Percentiles rank a stretch among this genome's conserved stretches.
Evolutionary conservation across 1,284 basidiomycete genomes (phyloP).

Genomic region (Fomitopsis pinicola): DNA sequence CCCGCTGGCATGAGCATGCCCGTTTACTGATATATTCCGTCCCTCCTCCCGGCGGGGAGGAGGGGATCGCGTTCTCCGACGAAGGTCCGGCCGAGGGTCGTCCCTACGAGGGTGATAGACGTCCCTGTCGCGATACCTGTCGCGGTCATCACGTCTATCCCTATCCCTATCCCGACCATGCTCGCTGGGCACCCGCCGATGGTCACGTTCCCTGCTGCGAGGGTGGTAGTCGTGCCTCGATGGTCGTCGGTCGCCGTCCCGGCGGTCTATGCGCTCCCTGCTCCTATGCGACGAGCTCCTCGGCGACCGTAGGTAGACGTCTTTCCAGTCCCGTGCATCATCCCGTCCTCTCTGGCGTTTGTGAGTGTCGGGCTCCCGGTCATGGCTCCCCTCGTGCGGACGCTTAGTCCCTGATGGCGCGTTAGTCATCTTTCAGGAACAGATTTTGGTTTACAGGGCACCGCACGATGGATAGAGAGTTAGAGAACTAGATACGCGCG

Average conservation of each 20-base stretch:
- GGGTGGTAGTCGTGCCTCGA: conserved; percentile 27
- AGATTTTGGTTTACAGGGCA: conserved; percentile 69
- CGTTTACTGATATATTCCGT: conserved; percentile 8
- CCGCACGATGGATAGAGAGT: conserved; percentile 64
- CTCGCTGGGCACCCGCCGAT: conserved; percentile 31
- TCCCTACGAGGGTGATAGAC: conserved; percentile 16
- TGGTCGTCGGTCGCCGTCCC: conserved; percentile 28
- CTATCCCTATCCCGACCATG: conserved; percentile 35
- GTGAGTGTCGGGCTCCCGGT: conserved; percentile 32
- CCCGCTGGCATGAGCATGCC: conserved; percentile 11
- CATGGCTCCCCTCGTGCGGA: conserved; percentile 57
- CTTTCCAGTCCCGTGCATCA: conserved; percentile 71
- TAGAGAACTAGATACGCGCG: neutral
- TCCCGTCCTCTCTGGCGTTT: conserved; percentile 56
- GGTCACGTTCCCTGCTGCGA: conserved; percentile 31
- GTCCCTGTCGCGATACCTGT: conserved; percentile 25
- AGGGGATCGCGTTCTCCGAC: conserved; percentile 8
- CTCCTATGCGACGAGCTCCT: conserved; percentile 31
- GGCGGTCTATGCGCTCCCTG: conserved; percentile 27
- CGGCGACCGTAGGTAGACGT: conserved; percentile 55
- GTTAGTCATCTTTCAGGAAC: conserved; percentile 67
- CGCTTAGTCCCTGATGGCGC: conserved; percentile 79
- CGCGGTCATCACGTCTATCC: conserved; percentile 20
- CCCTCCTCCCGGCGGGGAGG: conserved; percentile 12
- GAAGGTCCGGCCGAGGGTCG: conserved; percentile 14